Base-by-base conservation (phyloP, 2,329 filamentous ascomycete species). In the Dactylellina cionopaga region DNA sequence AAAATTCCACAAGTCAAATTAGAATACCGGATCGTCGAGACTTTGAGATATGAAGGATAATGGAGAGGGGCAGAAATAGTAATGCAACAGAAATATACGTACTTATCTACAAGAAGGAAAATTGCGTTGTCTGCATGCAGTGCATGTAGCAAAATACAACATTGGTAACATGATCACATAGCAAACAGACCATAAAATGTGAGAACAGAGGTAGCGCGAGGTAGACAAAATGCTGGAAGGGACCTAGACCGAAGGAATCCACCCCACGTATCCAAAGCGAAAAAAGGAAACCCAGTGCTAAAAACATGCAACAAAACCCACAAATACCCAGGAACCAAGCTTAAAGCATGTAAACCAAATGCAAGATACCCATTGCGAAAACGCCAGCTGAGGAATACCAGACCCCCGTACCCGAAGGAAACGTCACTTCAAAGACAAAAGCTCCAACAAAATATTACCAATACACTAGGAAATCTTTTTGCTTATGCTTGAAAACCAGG, bases 331-430 rank as follows among this genome's bases (percentile, higher is more conserved):
- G n/a, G 24, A 15, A 55, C 59, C 52, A 31, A 47, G 19, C 44
- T 22, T 15, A 66, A 66, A 51, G 51, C 51, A 58, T 41, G 60
- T 52, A 25, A 72, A 72, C 15, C 31, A 63, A 33, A 46, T 52
- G 31, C 60, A 59, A n/a, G 44, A 59, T 60, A 71, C 60, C 59
- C 59, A 55, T 54, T 60, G 52, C 59, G 65, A 71, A 63, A 56
- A 64, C 60, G 68, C 68, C 52, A 72, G 22, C 58, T 72, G 51
- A 72, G 68, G 66, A 72, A 72, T 72, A 65, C 59, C 68, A 54
- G 68, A 72, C 59, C 68, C 59, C 68, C 68, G 49, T 63, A 64
- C 41, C 46, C 51, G 15, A 41, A 47, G 43, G 22, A 27, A n/a
- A 37, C 33, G 22, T 19, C 44, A 47, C 27, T 25, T 24, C 44